Base-by-base conservation (phyloP, 1,284 basidiomycete species). In the Wolfiporia cocos region DNA sequence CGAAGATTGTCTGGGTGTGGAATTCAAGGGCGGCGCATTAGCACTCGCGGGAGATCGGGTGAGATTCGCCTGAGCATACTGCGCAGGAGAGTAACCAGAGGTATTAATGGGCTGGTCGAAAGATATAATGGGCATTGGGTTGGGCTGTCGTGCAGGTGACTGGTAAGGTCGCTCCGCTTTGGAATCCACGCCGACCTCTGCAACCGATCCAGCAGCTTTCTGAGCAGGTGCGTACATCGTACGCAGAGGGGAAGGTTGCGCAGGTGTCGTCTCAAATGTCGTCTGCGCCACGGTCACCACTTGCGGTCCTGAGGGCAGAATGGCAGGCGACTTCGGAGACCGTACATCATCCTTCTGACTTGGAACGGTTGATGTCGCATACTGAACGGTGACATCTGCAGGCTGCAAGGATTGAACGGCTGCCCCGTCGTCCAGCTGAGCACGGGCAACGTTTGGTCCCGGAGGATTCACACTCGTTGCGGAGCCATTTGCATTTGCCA, bases 1-100 rank as follows among this genome's bases (percentile, higher is more conserved):
- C 1, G 60, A 47, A 17, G 57, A 55, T 17, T 60, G 57, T 34
- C 52, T 58, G 15, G 60, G 60, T 5, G 60, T 62, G 6, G 46
- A 39, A 19, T 49, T 50, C 4, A 46, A 44, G 6, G 36, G 45
- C 2, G 49, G 43, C 5, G 39, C 40, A 33, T 38, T 48, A n/a
- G 44, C 35, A 14, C 45, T 42, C 5, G 32, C 51, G 2, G 54
- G 53, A 12, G 54, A 54, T 28, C 52, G 51, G 23, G 52, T 44
- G 17, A 48, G 31, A 12, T 47, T 34, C 6, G 24, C 39, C 20
- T 50, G 49, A 10, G 31, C 22, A 28, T 47, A 43, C n/a, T 48
- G 49, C 4, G 36, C 21, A 11, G 54, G 54, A 11, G 54, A 56
- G 28, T 52, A 22, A 1, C 35, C 26, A 34, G 34, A 6, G 7